These are phyloP conservation scores for Oryza longistaminata DNA, from an alignment of 176 grass and related monocot genomes.

Conservation along the genomic window DNA sequence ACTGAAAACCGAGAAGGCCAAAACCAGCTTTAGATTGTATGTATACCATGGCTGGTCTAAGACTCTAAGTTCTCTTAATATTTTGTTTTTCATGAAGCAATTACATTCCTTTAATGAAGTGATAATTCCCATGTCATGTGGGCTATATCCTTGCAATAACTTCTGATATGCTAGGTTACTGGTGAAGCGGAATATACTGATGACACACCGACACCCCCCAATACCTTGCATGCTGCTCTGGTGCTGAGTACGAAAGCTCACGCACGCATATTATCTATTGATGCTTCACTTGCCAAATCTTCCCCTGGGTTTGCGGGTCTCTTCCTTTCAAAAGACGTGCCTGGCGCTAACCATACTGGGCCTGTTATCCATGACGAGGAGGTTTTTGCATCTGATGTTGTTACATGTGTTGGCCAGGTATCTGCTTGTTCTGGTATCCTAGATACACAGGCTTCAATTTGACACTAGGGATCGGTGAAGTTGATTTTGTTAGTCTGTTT, in stretches of 20 bases:
- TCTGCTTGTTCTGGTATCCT: constrained; percentile 31
- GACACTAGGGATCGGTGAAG: not conserved
- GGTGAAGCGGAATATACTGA: constrained; percentile 93
- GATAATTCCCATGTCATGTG: not conserved
- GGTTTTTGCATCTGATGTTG: constrained; percentile 81
- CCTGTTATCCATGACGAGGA: constrained; percentile 77
- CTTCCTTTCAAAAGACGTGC: constrained; percentile 78
- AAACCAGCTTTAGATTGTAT: not conserved
- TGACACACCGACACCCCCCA: constrained; percentile 64
- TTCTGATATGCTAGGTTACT: constrained; percentile 65
- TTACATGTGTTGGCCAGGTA: constrained; percentile 99
- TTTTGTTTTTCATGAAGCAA: constrained; percentile 4
- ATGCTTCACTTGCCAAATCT: constrained; percentile 78
- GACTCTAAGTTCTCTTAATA: not conserved
- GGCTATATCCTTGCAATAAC: constrained; percentile 19
- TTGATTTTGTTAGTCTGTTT: constrained; percentile 7
- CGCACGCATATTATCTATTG: constrained; percentile 77
- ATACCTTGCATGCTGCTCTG: constrained; percentile 86
- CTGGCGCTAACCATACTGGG: constrained; percentile 72
- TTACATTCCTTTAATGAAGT: not conserved
- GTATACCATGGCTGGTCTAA: not conserved
- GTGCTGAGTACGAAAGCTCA: constrained; percentile 91
- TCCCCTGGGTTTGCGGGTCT: constrained; percentile 81
- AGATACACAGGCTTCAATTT: constrained; percentile 27
- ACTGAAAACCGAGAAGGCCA: not conserved